These are phyloP conservation scores for Candida quercuum DNA, from an alignment of 805 yeast genomes.

Conservation along the genomic window DNA sequence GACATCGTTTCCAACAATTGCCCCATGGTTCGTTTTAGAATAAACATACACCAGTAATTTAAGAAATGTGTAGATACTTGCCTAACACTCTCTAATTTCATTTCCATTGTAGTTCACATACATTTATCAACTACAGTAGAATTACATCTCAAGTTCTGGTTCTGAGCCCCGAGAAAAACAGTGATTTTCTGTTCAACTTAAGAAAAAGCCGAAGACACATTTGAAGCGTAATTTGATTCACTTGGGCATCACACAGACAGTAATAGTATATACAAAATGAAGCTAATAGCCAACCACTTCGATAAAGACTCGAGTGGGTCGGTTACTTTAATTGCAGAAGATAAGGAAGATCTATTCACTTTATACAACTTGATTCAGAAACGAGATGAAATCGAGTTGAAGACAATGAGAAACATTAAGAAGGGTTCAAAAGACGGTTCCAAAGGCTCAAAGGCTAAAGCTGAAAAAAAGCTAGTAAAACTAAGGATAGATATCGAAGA, in stretches of 20 bases:
- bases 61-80: too few species aligned
- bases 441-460: constrained; percentile 24
- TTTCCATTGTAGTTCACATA: too few species aligned
- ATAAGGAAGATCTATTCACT: constrained; percentile 88
- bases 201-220: too few species aligned
- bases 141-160: too few species aligned
- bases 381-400: constrained; percentile 68
- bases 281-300: constrained; percentile 42
- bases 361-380: constrained; percentile 73
- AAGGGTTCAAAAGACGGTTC: constrained; percentile 26
- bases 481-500: constrained; percentile 59
- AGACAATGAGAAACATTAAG: constrained; percentile 62
- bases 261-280: constrained; percentile 34
- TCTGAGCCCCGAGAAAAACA: not conserved
- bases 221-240: too few species aligned
- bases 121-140: too few species aligned
- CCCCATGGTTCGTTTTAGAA: too few species aligned
- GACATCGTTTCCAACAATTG: too few species aligned
- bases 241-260: not conserved
- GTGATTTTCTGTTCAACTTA: too few species aligned
- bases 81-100: too few species aligned
- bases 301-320: constrained; percentile 61
- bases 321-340: constrained; percentile 71
- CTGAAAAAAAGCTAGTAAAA: constrained; percentile 53
- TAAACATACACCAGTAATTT: too few species aligned